Evolutionary conservation across 352 stramenopile genomes (phyloP).

Genomic region (Nothophytophthora sp.): DNA sequence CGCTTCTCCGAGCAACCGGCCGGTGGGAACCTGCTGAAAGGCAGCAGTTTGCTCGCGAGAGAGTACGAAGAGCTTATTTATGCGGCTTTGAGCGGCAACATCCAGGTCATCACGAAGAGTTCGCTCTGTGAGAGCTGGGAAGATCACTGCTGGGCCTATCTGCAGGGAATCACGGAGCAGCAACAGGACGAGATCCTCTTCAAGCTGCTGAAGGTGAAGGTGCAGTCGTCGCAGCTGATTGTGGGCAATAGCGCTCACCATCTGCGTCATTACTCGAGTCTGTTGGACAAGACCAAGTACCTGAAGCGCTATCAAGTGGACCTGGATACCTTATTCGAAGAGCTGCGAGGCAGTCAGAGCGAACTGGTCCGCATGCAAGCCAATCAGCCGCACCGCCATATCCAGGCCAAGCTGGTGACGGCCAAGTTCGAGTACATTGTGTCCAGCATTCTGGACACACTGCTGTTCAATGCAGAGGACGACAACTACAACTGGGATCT

Average conservation of each 20-base stretch:
- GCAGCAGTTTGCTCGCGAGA: constrained; percentile 56
- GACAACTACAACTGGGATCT: constrained; percentile 75
- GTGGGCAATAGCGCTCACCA: constrained; percentile 69
- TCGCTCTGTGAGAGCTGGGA: constrained; percentile 82
- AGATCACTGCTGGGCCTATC: constrained; percentile 84
- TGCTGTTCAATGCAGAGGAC: constrained; percentile 47
- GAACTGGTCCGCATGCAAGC: constrained; percentile 72
- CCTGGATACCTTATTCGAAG: constrained; percentile 76
- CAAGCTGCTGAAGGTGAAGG: constrained; percentile 75
- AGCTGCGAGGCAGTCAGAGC: constrained; percentile 61
- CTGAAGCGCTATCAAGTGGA: constrained; percentile 73
- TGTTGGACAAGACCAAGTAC: constrained; percentile 77
- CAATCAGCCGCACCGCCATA: constrained; percentile 66
- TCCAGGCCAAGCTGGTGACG: constrained; percentile 82
- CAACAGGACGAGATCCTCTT: constrained; percentile 73
- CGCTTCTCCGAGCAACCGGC: constrained; percentile 61
- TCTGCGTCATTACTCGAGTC: constrained; percentile 45
- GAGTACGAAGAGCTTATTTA: constrained; percentile 86
- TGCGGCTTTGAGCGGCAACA: constrained; percentile 74
- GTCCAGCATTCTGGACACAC: constrained; percentile 52
- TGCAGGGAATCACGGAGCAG: constrained; percentile 67
- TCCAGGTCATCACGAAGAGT: constrained; percentile 62
- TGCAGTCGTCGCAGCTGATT: constrained; percentile 70
- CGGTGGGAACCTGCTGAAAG: constrained; percentile 55
- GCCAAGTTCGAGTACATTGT: constrained; percentile 82